Evolutionary conservation across 2,329 filamentous ascomycete species (phyloP).

Genomic region (Trichoderma oligosporum): DNA sequence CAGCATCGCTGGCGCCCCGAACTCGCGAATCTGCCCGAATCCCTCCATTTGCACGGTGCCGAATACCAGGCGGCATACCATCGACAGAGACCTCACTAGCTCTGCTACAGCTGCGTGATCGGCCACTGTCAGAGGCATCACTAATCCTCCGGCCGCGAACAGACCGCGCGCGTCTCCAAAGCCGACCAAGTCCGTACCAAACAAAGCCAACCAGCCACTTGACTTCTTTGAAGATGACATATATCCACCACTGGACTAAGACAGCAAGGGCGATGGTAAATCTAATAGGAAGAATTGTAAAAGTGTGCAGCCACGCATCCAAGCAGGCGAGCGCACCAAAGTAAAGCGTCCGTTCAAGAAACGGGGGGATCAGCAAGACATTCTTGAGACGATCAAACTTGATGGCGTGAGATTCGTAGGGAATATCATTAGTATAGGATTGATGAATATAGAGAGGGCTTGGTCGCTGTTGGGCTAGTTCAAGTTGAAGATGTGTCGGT

Average conservation of each 20-base stretch:
- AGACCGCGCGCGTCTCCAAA: conserved; percentile 63
- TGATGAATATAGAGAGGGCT: conserved; percentile 64
- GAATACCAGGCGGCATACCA: conserved; percentile 13
- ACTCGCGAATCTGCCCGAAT: conserved; percentile 7
- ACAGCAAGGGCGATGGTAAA: conserved; percentile 79
- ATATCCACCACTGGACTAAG: conserved; percentile 72
- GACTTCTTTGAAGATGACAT: conserved; percentile 67
- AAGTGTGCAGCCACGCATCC: conserved; percentile 94
- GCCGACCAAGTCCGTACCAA: conserved; percentile 70
- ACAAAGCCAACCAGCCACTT: conserved; percentile 72
- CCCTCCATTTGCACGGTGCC: conserved; percentile 2
- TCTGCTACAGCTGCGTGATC: conserved; percentile 41
- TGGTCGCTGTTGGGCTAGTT: conserved; percentile 58
- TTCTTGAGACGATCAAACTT: conserved; percentile 92
- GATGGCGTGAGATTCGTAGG: conserved; percentile 87
- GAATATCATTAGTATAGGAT: conserved; percentile 54
- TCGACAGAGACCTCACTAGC: conserved; percentile 28
- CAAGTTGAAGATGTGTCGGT: conserved; percentile 61
- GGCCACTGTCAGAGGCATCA: conserved; percentile 36
- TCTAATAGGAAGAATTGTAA: conserved; percentile 88
- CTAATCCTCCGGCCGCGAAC: conserved; percentile 36
- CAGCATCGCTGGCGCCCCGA: conserved; percentile 1
- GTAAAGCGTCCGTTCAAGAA: conserved; percentile 76
- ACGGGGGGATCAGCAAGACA: conserved; percentile 75
- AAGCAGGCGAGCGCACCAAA: conserved; percentile 90